These are phyloP conservation scores for Beta macrorhiza DNA, from an alignment of 179 eudicot genomes.

Conservation along the genomic window DNA sequence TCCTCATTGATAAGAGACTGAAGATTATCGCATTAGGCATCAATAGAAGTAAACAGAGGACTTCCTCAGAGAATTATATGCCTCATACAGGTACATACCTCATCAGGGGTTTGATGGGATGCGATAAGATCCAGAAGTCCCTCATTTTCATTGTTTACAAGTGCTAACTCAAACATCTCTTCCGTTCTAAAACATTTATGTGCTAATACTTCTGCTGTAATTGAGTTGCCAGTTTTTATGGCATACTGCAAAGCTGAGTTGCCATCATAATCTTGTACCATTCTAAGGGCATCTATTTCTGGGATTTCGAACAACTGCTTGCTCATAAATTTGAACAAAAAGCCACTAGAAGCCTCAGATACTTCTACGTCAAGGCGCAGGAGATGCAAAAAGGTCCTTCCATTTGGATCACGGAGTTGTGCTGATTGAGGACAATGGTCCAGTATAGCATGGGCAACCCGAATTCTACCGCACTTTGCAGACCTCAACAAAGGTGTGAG, in stretches of 20 bases:
- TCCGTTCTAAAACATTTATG: not conserved
- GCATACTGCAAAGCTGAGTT: conserved; percentile 18
- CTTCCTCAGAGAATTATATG: too few relatives aligned
- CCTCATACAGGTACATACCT: not conserved
- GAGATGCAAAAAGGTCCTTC: conserved; percentile 18
- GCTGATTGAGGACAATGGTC: conserved; percentile 22
- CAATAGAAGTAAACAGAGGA: not conserved
- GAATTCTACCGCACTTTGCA: conserved; percentile 13
- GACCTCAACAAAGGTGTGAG: conserved; percentile 25
- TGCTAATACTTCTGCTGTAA: not conserved
- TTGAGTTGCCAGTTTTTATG: conserved; percentile 13
- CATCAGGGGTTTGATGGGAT: not conserved
- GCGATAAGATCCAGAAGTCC: not conserved
- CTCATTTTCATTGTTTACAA: not conserved
- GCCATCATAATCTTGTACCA: conserved; percentile 16
- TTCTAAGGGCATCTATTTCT: conserved; percentile 5
- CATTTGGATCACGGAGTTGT: conserved; percentile 12
- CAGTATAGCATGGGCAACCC: not conserved
- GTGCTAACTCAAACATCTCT: not conserved
- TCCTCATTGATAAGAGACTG: too few relatives aligned
- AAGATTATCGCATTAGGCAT: too few relatives aligned
- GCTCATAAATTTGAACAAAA: too few relatives aligned
- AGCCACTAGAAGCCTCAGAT: not conserved
- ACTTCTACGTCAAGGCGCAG: conserved; percentile 4
- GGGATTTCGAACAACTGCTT: not conserved